These are phyloP conservation scores for Coprinellus micaceus DNA, from an alignment of 768 basidiomycete genomes.

Conservation along the genomic window DNA sequence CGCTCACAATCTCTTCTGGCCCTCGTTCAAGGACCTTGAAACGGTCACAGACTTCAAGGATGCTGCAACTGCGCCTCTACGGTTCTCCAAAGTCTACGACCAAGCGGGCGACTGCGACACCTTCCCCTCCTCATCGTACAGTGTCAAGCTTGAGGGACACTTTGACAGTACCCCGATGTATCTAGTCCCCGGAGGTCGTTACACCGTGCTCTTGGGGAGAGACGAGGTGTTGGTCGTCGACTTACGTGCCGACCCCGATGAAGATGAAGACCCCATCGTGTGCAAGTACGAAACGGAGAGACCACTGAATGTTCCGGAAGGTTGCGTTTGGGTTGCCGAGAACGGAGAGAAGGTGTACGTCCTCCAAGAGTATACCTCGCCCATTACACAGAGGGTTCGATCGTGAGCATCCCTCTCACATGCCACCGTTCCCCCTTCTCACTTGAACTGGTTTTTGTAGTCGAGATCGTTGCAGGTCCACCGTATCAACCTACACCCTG, in stretches of 20 bases:
- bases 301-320: neutral
- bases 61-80: neutral
- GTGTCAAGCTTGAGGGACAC: too few species aligned
- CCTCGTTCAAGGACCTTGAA: neutral
- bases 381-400: neutral
- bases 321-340: neutral
- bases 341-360: neutral
- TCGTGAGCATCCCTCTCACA: neutral
- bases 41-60: neutral
- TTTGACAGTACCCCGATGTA: too few species aligned
- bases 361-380: neutral
- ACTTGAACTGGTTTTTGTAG: neutral
- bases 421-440: neutral
- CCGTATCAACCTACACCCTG: neutral
- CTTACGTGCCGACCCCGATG: neutral
- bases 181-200: too few species aligned
- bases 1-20: neutral
- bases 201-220: too few species aligned
- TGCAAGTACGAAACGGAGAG: neutral
- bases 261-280: neutral
- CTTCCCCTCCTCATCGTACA: too few species aligned
- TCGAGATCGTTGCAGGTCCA: neutral
- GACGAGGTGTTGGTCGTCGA: neutral
- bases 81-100: neutral
- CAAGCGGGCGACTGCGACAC: too few species aligned